Evolutionary conservation across 208 protist species (phyloP).

Genomic region (Trypanosoma theileri): DNA sequence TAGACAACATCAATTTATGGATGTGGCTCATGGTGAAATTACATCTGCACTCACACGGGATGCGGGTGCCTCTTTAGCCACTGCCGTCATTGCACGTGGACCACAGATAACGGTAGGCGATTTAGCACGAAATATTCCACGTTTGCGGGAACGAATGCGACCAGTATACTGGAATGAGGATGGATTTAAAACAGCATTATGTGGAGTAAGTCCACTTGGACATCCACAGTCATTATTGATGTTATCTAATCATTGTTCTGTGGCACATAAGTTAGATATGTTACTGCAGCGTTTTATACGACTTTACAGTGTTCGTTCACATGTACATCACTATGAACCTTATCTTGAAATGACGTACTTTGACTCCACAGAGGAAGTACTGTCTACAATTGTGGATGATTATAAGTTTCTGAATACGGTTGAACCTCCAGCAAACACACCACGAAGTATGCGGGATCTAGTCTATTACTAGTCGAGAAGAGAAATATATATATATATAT

Average conservation of each 20-base stretch:
- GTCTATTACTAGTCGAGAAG: conserved; percentile 55
- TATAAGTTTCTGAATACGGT: conserved; percentile 81
- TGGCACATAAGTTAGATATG: conserved; percentile 74
- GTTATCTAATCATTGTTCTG: conserved; percentile 92
- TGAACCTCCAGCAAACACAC: conserved; percentile 36
- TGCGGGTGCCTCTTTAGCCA: conserved; percentile 74
- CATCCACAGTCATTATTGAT: conserved; percentile 92
- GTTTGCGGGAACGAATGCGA: conserved; percentile 72
- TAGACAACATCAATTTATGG: conserved; percentile 84
- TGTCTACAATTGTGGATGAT: conserved; percentile 81
- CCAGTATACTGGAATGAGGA: conserved; percentile 96
- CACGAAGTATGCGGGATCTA: conserved; percentile 83
- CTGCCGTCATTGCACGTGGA: conserved; percentile 90
- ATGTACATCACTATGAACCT: conserved; percentile 94
- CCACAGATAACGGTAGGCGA: conserved; percentile 93
- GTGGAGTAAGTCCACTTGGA: conserved; percentile 88
- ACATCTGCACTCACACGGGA: conserved; percentile 29
- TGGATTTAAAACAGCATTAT: conserved; percentile 96
- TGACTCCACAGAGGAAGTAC: conserved; percentile 63
- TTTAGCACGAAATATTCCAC: conserved; percentile 86
- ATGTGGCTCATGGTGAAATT: conserved; percentile 34
- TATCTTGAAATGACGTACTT: conserved; percentile 87
- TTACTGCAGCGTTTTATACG: conserved; percentile 86
- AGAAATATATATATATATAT: not conserved
- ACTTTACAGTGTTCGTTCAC: conserved; percentile 90